Base-by-base conservation (phyloP, 202 grass and related monocot genomes). In the Sporobolus alterniflorus region DNA sequence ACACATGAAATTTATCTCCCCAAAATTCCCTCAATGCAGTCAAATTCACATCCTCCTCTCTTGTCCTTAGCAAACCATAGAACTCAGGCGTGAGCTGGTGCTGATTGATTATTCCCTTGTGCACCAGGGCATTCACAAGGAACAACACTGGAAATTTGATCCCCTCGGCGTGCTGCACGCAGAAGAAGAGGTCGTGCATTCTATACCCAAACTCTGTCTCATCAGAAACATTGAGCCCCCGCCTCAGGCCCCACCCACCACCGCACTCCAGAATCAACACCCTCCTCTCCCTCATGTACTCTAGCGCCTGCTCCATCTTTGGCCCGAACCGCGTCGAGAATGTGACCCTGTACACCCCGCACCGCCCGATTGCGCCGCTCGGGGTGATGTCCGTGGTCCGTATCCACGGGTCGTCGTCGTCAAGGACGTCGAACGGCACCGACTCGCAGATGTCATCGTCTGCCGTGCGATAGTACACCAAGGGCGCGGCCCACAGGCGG, bases 331-430 rank as follows among this genome's bases (percentile, higher is more conserved):
- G 86, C 51, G 88, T 75, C 5, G 86, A 62, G 74, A 91, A 64
- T 2, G 88, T 76, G 77, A 98, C 73, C 31, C 88, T 84, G 43
- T 98, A 98, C 28, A 82, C 75, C 5, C 71, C 68, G 64, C 92
- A 91, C 32, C 92, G 87, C 22, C 92, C 88, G 9, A 98, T 90
- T 20, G 92, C 81, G 26, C 88, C 84, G 20, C 78, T 83, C 3
- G 76, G 84, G 50, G 95, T 98, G 83, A 98, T 91, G 50, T 98
- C 90, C 2, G 81, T 82, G 46, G 92, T 95, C 16, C 95, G 61
- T 69, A 98, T 95, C 95, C 95, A 98, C 1, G 92, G 95, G 67
- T 95, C 95, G 17, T 94, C 92, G 6, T 98, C 95, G 18, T 98
- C 92, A 6, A 91, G 75, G 48, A 95, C 78, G 78, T 91, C 90